Evolutionary conservation across 2,329 filamentous ascomycete species (phyloP).

Genomic region (Basipetospora chlamydospora): DNA sequence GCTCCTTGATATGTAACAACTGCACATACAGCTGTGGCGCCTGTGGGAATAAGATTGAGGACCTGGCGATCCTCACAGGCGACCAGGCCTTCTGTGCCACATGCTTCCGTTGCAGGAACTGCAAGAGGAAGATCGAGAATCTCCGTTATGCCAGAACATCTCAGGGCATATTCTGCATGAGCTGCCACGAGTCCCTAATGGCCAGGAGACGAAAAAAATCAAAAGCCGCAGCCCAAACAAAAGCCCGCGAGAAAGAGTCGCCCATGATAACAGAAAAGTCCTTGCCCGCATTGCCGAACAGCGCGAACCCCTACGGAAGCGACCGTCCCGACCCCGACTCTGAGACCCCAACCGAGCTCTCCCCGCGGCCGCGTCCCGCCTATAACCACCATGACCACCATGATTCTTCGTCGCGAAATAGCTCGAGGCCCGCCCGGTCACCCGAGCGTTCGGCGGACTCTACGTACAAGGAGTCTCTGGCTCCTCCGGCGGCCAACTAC

Average conservation of each 20-base stretch:
- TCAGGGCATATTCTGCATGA: slow-evolving; percentile 99
- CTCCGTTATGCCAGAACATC: slow-evolving; percentile 93
- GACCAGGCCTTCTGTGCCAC: slow-evolving; percentile 96
- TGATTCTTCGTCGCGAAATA: slow-evolving; percentile 22
- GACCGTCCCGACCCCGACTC: slow-evolving; percentile 45
- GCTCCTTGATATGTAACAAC: slow-evolving; percentile 96
- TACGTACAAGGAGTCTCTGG: slow-evolving; percentile 38
- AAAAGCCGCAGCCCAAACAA: slow-evolving; percentile 49
- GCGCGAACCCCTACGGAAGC: slow-evolving; percentile 49
- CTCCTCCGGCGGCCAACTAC: slow-evolving; percentile 62
- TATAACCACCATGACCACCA: slow-evolving; percentile 34
- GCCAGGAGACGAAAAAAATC: slow-evolving; percentile 78
- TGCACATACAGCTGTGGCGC: slow-evolving; percentile 98
- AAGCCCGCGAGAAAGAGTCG: slow-evolving; percentile 47
- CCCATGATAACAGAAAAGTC: slow-evolving; percentile 78
- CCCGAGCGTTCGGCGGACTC: slow-evolving; percentile 34
- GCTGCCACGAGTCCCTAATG: slow-evolving; percentile 94
- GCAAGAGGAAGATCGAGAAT: slow-evolving; percentile 98
- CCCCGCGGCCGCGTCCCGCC: slow-evolving; percentile 41
- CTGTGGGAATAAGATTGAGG: slow-evolving; percentile 95
- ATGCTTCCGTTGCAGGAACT: slow-evolving; percentile 95
- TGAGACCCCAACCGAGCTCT: slow-evolving; percentile 55
- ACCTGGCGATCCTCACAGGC: slow-evolving; percentile 89
- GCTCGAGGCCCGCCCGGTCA: slow-evolving; percentile 36
- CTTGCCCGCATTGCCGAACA: slow-evolving; percentile 76